Base-by-base conservation (phyloP, 306 rosid genomes). In the Rosa rugosa region DNA sequence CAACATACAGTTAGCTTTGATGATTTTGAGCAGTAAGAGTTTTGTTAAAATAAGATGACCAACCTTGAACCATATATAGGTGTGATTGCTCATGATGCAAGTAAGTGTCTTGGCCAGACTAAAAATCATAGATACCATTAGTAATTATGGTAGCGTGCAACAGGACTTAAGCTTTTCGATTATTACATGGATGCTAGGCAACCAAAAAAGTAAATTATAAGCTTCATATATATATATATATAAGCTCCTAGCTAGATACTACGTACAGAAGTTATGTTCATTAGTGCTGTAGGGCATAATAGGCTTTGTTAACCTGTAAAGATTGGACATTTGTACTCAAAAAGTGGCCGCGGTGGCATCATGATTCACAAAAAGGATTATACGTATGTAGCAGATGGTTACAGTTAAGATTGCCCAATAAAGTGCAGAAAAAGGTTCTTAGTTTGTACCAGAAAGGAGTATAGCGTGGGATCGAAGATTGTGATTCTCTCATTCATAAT, bases 391-490 rank as follows among this genome's bases (percentile, higher is more conserved):
- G 6, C 0, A 22, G 65, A 22, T 22, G 36, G 17, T 59, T 59
- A 59, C 65, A 59, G 14, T 59, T 59, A 59, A 59, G 65, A 59
- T 18, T 53, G 60, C 23, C 1, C 56, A 17, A 51, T 51, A 17
- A 50, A 51, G 23, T 54, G 25, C 60, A 20, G 25, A 54, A 22
- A 59, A 59, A 59, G 65, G 36, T 22, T 59, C 36, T 23, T 23
- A 0, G 11, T 59, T 22, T 59, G 16, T 59, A 59, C 65, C 36
- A 22, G 65, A 57, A 57, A 59, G 65, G 65, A 59, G 34, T 59
- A 23, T 59, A 59, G 65, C 65, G 65, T 59, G 65, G 65, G 34
- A n/a, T n/a, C n/a, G n/a, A 59, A 59, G 34, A 59, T 22, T 59
- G 65, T 59, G 36, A 59, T 59, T 59, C 65, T 23, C 65, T 23